Evolutionary conservation across 495 filamentous ascomycete species (phyloP), one percentile per base, ranked within the genome.

Genomic region (Cladorrhinum samala): DNA sequence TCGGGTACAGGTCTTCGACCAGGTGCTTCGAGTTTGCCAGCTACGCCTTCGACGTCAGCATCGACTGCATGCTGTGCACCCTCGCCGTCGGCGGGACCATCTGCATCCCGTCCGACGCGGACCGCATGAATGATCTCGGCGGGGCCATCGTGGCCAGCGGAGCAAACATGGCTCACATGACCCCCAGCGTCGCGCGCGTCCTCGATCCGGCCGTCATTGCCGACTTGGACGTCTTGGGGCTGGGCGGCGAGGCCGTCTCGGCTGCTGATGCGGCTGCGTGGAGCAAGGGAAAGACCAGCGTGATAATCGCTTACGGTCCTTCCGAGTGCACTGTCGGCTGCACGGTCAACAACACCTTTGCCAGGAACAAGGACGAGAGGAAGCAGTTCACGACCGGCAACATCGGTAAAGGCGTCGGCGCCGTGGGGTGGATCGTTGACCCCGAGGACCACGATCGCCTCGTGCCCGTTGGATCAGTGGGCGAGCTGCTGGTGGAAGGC

Each of bases 401-500:
- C 45, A 77, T 76, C 38, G 74, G 76, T 6, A 62, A 58, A 20
- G 76, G 70, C 2, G 70, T 73, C 2, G 75, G 73, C 23, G 70
- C 62, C 25, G 56, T 62, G 4, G 61, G 61, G 2, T 87, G 84
- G 83, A 67, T 86, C 52, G 77, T 82, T 23, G 75, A 85, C 48
- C 72, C 71, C 81, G 24, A 66, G 61, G 8, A 83, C 77, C 42
- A 75, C 69, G 3, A 80, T 77, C 11, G 70, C 1, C 79, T 85
- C 8, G 83, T 84, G 2, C 67, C 88, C 5, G 75, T 85, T 9
- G 89, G 89, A 13, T 80, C 76, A 7, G 69, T 88, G 37, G 89
- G 89, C 7, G 89, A 94, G 63, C 75, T 94, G n/a, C 85, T 84
- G 59, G 74, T 92, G n/a, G 83, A 83, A 25, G 87, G 88, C 0